phyloP scores from a whole-genome alignment of 352 stramenopile genomes.

The Phytopythium sindhum region DNA sequence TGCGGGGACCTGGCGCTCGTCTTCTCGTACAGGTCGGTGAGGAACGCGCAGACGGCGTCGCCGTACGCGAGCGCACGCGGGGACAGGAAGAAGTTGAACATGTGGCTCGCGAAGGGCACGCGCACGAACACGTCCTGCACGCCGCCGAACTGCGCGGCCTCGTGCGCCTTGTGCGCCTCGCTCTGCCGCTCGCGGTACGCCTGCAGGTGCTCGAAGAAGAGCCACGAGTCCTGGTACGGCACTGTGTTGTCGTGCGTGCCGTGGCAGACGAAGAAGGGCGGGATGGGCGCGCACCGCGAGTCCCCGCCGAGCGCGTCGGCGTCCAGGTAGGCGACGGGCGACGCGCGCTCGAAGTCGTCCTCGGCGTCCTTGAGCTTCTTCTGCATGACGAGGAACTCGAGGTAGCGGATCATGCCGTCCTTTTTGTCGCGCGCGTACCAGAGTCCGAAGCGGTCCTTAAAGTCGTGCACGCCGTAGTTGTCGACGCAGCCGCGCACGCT shows the following conservation, averaged over 20 bases:
- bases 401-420: conserved; percentile 35
- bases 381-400: conserved; percentile 61
- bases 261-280: conserved; percentile 58
- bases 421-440: conserved; percentile 46
- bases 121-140: conserved; percentile 58
- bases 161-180: conserved; percentile 13
- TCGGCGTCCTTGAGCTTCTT: conserved; percentile 41
- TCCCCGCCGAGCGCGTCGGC: conserved; percentile 11
- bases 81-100: conserved; percentile 62
- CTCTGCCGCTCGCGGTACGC: conserved; percentile 31
- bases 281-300: conserved; percentile 22
- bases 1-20: conserved; percentile 30
- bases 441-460: conserved; percentile 51
- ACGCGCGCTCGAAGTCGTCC: conserved; percentile 50
- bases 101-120: conserved; percentile 49
- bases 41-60: conserved; percentile 54
- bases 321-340: conserved; percentile 45
- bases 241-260: conserved; percentile 60
- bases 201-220: conserved; percentile 57
- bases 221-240: conserved; percentile 43
- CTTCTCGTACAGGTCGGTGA: conserved; percentile 49
- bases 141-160: conserved; percentile 20
- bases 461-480: conserved; percentile 58
- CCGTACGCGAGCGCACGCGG: conserved; percentile 46
- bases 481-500: conserved; percentile 54